A percentile compares a stretch with the other conserved stretches of the same genome.
These are phyloP conservation scores for Botrytis deweyae DNA, from an alignment of 2,329 filamentous ascomycete genomes.

Conservation along the genomic window DNA sequence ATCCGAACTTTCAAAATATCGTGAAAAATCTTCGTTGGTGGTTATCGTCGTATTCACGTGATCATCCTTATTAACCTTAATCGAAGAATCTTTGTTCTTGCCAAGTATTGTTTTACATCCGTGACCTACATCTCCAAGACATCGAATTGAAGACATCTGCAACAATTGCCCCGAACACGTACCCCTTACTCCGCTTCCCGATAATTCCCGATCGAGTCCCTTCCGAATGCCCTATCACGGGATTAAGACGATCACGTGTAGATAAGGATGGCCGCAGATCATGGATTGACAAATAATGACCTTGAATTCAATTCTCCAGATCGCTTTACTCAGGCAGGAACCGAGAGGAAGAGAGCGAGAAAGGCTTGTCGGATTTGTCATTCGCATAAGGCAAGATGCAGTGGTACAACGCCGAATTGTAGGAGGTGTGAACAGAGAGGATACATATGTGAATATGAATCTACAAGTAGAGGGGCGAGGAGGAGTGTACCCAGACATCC, in stretches of 20 bases:
- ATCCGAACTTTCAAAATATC: background rate
- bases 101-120: background rate
- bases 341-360: slow-evolving; percentile 13
- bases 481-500: slow-evolving; percentile 16
- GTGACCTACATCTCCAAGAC: slow-evolving; percentile 15
- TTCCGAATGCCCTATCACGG: slow-evolving; percentile 8
- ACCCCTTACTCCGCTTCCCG: background rate
- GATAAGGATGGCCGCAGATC: slow-evolving; percentile 14
- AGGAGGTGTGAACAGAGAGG: slow-evolving; percentile 20
- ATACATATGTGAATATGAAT: slow-evolving; percentile 22
- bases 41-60: background rate
- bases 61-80: background rate
- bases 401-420: slow-evolving; percentile 17
- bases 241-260: slow-evolving; percentile 13
- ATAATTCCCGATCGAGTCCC: background rate
- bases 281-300: slow-evolving; percentile 14
- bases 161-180: slow-evolving; percentile 1
- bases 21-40: background rate
- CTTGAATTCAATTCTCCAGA: slow-evolving; percentile 20
- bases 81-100: background rate
- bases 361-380: slow-evolving; percentile 21
- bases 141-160: slow-evolving; percentile 7
- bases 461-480: slow-evolving; percentile 9
- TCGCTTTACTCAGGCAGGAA: slow-evolving; percentile 19
- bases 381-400: slow-evolving; percentile 21